These are phyloP conservation scores for Boletus sp. DNA, from an alignment of 768 basidiomycete genomes.

Conservation along the genomic window DNA sequence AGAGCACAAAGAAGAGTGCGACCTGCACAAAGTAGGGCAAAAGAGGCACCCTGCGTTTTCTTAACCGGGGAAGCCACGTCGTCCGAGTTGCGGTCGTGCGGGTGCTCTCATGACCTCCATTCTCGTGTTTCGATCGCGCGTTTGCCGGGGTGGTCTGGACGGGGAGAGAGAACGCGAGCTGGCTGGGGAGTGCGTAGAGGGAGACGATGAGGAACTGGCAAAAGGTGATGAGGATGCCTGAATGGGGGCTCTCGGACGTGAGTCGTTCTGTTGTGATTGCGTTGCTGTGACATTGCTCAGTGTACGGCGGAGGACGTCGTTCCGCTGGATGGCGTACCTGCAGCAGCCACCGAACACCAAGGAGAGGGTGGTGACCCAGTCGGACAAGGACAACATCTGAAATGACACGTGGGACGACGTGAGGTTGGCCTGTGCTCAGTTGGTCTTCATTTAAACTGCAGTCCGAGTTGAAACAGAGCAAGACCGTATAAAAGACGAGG, in stretches of 20 bases:
- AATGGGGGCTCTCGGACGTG: conserved; percentile 61
- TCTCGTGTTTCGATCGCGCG: neutral
- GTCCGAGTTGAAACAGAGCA: neutral
- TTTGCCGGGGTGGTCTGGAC: neutral
- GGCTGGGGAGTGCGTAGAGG: conserved; percentile 64
- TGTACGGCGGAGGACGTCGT: neutral
- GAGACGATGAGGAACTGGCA: conserved; percentile 81
- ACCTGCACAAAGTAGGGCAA: conserved; percentile 76
- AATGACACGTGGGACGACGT: neutral
- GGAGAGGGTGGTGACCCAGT: conserved; percentile 63
- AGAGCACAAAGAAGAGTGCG: conserved; percentile 72
- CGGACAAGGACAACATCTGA: conserved; percentile 19
- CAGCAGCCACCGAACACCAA: conserved; percentile 92
- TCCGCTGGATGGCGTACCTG: conserved; percentile 39
- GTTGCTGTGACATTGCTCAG: conserved; percentile 47
- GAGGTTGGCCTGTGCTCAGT: neutral
- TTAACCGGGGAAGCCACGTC: conserved; percentile 45
- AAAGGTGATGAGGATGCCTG: conserved; percentile 84
- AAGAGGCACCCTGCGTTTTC: conserved; percentile 66
- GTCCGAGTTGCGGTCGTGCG: neutral
- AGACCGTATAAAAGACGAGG: neutral
- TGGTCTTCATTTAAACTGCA: neutral
- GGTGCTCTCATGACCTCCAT: neutral
- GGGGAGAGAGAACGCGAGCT: conserved; percentile 37
- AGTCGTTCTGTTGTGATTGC: conserved; percentile 75